Base-by-base conservation (phyloP, 176 grass and related monocot species). In the Zoysia japonica region DNA sequence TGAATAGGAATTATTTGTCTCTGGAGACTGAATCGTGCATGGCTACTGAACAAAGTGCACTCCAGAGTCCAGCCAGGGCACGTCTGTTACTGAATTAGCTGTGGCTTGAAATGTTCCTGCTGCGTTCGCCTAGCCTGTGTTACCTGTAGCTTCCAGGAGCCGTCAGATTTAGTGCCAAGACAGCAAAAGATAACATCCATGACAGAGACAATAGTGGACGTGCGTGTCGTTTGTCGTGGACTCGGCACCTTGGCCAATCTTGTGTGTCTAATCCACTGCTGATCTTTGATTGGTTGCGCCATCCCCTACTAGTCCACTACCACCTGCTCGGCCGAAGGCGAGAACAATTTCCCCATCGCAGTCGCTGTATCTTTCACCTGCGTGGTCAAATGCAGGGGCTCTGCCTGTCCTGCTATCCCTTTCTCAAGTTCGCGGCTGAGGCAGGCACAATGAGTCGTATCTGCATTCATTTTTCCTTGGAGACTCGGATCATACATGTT, bases 381-480 rank as follows among this genome's bases (percentile, higher is more conserved):
- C 48, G 16, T 66, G 67, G 82, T 82, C 78, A 89, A 81, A 71
- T 61, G 62, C 5, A 48, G 78, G 19, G 72, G 80, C 38, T 67
- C 69, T 46, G 36, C 71, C 61, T 48, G 51, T 14, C 42, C 47
- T 36, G 0, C 20, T n/a, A n/a, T 11, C 15, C 51, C 74, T 80
- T 84, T 42, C 56, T 40, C 36, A 65, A 52, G 46, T 39, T 48
- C 55, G 82, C 65, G 40, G 46, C 51, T 47, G 40, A 42, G 71
- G 11, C 37, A 11, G 48, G 38, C 51, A 16, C 64, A 70, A 70
- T 17, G 61, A 84, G 9, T 9, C 57, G 35, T 19, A 17, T 19
- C 6, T 57, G 17, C 19, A 57, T 19, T 57, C 19, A 19, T 8
- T 9, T 57, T 57, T 57, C 3, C 6, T 57, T n/a, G 17, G 55